A percentile compares a stretch with the other conserved stretches of the same genome.
Evolutionary conservation across 805 yeast species (phyloP).

Genomic region (Martiniozyma abietophila): DNA sequence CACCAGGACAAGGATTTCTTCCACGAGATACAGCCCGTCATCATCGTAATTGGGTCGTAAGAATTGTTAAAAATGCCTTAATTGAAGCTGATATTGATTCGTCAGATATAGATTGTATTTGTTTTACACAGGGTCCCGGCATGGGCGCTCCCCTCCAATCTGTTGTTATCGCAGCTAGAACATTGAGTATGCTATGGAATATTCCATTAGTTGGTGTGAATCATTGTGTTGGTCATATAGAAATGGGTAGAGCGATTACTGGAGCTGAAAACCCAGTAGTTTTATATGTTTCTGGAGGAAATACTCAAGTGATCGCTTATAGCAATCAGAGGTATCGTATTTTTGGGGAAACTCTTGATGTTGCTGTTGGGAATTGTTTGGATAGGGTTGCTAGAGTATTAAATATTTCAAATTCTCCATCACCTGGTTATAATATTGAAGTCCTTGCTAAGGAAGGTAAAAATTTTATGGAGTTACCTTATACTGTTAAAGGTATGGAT

Average conservation of each 20-base stretch:
- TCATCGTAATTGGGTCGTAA: constrained; percentile 88
- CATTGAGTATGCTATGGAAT: constrained; percentile 69
- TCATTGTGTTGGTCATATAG: constrained; percentile 97
- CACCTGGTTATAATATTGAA: constrained; percentile 97
- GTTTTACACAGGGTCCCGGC: constrained; percentile 98
- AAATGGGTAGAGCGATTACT: constrained; percentile 98
- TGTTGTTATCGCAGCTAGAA: constrained; percentile 87
- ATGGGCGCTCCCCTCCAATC: constrained; percentile 98
- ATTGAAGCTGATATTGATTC: constrained; percentile 45
- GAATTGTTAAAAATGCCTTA: constrained; percentile 61
- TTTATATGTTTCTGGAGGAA: constrained; percentile 95
- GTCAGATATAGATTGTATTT: constrained; percentile 61
- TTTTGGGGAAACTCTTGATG: constrained; percentile 98
- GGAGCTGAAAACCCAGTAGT: constrained; percentile 98
- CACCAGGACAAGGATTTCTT: constrained; percentile 96
- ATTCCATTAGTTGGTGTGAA: constrained; percentile 90
- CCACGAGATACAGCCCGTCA: constrained; percentile 97
- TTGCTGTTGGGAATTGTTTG: constrained; percentile 94
- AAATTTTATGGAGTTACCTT: constrained; percentile 69
- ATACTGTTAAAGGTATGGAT: constrained; percentile 99
- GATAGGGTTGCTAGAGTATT: constrained; percentile 93
- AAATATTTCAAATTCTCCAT: constrained; percentile 83
- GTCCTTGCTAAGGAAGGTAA: constrained; percentile 73
- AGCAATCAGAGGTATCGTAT: constrained; percentile 88
- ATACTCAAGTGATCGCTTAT: constrained; percentile 96